Percentiles rank a stretch among this genome's conserved stretches.
Conservation (phyloP, 192 early-diverging fungal species). For the Umbelopsis isabellina region DNA sequence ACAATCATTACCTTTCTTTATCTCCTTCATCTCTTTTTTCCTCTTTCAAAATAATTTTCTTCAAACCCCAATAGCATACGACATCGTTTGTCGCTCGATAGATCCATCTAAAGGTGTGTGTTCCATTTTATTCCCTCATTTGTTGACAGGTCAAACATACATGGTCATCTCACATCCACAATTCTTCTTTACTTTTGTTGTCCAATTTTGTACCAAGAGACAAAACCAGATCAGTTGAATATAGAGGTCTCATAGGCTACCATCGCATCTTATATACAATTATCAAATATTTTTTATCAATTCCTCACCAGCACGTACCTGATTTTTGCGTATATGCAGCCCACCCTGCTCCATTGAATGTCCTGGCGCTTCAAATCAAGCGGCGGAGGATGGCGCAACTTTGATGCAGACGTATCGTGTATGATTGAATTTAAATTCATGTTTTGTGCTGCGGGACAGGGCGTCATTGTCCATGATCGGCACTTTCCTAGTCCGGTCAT, state of each 20-base stretch:
- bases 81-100: too few species aligned
- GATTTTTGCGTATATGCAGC: conserved; percentile 16
- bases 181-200: too few species aligned
- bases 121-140: too few species aligned
- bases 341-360: background rate
- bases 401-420: conserved; percentile 16
- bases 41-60: background rate
- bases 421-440: conserved; percentile 16
- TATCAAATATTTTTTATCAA: background rate
- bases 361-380: conserved; percentile 22
- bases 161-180: too few species aligned
- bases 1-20: background rate
- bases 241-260: too few species aligned
- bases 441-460: conserved; percentile 22
- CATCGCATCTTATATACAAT: background rate
- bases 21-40: background rate
- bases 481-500: conserved; percentile 18
- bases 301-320: too few species aligned
- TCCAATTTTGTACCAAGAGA: too few species aligned
- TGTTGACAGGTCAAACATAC: too few species aligned
- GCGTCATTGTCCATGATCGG: conserved; percentile 23
- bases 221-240: too few species aligned
- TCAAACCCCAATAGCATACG: background rate
- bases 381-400: conserved; percentile 16
- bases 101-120: too few species aligned